phyloP scores from a whole-genome alignment of 768 basidiomycete genomes.

The Hysterangium stoloniferum region DNA sequence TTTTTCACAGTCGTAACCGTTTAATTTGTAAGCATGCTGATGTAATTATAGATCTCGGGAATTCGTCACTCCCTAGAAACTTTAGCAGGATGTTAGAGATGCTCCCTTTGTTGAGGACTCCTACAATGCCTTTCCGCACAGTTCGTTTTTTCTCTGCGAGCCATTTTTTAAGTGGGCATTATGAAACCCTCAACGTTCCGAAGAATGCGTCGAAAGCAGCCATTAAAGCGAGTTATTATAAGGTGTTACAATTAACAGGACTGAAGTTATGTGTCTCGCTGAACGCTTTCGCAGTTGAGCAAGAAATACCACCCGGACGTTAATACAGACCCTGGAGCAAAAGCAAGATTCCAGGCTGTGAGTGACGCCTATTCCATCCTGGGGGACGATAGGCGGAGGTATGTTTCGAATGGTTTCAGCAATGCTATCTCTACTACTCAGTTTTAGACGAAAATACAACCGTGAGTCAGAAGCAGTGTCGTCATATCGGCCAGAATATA shows the following conservation, averaged over 20 bases:
- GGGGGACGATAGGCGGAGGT: slow-evolving; percentile 40
- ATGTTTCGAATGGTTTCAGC: slow-evolving; percentile 11
- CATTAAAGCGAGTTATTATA: slow-evolving; percentile 34
- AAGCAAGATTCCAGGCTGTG: slow-evolving; percentile 35
- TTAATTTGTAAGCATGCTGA: too few relatives aligned
- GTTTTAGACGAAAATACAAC: slow-evolving; percentile 28
- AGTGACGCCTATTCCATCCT: slow-evolving; percentile 42
- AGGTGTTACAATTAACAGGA: slow-evolving; percentile 17
- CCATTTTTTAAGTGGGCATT: slow-evolving; percentile 19
- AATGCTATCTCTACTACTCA: neutral
- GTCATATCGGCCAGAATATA: slow-evolving; percentile 2
- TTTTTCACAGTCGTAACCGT: too few relatives aligned
- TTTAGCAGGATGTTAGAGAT: too few relatives aligned
- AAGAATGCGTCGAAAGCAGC: slow-evolving; percentile 26
- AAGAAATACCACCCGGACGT: slow-evolving; percentile 42
- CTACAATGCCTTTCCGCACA: neutral
- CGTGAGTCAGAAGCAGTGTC: slow-evolving; percentile 14
- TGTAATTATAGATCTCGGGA: too few relatives aligned
- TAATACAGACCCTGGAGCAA: slow-evolving; percentile 28
- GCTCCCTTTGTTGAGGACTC: neutral
- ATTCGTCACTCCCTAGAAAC: too few relatives aligned
- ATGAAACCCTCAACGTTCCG: slow-evolving; percentile 29
- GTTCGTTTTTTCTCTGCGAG: neutral
- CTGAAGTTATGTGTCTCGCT: neutral
- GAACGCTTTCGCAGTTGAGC: slow-evolving; percentile 31